A percentile compares a stretch with the other conserved stretches of the same genome.
phyloP scores from a whole-genome alignment of 192 early-diverging fungal species.

The Chytriomyces hyalinus region DNA sequence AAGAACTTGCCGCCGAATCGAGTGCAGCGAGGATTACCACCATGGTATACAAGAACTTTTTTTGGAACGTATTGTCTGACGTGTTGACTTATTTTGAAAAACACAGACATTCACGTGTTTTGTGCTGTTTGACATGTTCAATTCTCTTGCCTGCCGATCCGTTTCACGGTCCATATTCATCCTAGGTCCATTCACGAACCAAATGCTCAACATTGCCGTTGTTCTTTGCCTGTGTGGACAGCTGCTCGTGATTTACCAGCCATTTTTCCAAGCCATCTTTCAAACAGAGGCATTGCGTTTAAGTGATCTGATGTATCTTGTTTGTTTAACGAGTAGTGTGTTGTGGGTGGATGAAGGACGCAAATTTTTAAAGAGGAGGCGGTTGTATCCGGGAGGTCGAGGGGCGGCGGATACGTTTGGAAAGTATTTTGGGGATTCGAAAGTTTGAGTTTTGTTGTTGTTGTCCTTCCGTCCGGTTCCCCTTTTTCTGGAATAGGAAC shows the following conservation, averaged over 20 bases:
- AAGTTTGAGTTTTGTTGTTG: neutral
- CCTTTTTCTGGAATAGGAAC: no score
- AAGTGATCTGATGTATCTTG: conserved; percentile 73
- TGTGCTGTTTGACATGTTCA: conserved; percentile 97
- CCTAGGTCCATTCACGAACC: conserved; percentile 85
- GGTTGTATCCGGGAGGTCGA: neutral
- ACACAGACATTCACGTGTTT: conserved; percentile 92
- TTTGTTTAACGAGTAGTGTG: conserved; percentile 73
- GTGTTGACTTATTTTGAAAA: neutral
- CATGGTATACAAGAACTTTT: conserved; percentile 69
- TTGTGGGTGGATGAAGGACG: conserved; percentile 85
- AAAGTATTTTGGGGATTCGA: conserved; percentile 12
- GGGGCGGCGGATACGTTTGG: conserved; percentile 10
- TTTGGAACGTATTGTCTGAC: neutral
- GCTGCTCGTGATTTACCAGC: conserved; percentile 84
- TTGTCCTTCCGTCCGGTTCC: no score
- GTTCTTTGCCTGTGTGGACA: conserved; percentile 82
- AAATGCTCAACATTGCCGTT: conserved; percentile 86
- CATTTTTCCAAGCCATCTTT: conserved; percentile 90
- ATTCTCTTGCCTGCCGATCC: conserved; percentile 89
- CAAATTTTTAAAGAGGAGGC: conserved; percentile 54
- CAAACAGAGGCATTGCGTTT: conserved; percentile 87
- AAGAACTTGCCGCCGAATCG: conserved; percentile 76
- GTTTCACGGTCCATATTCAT: conserved; percentile 78
- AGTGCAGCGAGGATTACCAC: conserved; percentile 80